Evolutionary conservation across 176 grass and related monocot genomes (phyloP), one percentile per base, ranked within the genome.

Genomic region (Hyparrhenia diplandra): DNA sequence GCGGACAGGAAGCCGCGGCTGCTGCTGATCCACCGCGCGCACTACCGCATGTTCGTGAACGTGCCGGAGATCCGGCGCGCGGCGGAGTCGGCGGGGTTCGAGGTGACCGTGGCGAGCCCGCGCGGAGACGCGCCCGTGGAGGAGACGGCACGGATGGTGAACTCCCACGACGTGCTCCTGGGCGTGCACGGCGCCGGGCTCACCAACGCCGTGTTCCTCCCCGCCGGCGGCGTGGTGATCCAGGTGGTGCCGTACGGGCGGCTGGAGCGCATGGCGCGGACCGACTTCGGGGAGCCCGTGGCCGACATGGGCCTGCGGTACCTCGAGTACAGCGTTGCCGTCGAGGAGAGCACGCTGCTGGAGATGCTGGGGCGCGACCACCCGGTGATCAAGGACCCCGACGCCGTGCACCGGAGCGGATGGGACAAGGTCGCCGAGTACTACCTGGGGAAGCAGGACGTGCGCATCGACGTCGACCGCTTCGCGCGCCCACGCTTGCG

Each of bases 141-240:
- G 0, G 88, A 97, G 39, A 73, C 85, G 35, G 94, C 94, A 0
- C 39, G 51, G 20, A 10, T 5, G 23, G 90, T 94, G 79, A 98
- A 98, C 86, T 78, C 95, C n/a, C 87, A 85, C 84, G 92, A 98
- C 78, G 92, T 80, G 47, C 83, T 98, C 71, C 54, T 98, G 18
- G 92, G 95, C 5, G 95, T 85, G 39, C 95, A 94, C 40, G 95
- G 95, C 16, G 95, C 95, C 2, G 92, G 95, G 24, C 84, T 94
- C 70, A 90, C 95, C 0, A 94, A 91, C 78, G 71, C 83, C 1
- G 90, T 88, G 57, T 98, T 94, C 87, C 81, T 98, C n/a, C 95
- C 95, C 10, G 49, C 79, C 0, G 79, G 84, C 0, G 95, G 67
- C 2, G 84, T 92, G 45, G 69, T 94, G 5, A 88, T 98, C 65